Base-by-base conservation (phyloP, 2,329 filamentous ascomycete species). In the Cladosporium velox region DNA sequence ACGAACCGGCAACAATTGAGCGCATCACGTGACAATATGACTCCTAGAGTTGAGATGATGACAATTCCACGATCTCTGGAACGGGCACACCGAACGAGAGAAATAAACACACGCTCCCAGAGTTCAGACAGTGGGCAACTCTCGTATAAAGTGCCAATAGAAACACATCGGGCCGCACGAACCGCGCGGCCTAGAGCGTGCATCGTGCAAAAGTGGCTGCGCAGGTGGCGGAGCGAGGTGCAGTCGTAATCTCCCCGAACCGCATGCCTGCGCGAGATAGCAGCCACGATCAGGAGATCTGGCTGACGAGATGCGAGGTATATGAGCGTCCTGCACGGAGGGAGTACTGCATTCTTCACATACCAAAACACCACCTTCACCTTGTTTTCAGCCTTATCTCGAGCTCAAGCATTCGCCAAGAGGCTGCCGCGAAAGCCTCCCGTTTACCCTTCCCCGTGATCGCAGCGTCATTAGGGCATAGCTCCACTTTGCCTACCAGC, bases 211-310 rank as follows among this genome's bases (percentile, higher is more conserved):
- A 32, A 21, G 52, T 55, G 52, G 52, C 52, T 34, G 52, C 52
- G 52, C 52, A 55, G 18, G 52, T 55, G 52, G 52, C 52, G 52
- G 52, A 55, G 52, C 52, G 52, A 55, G 18, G 52, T 32, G 52
- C 21, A 55, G 15, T 55, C 52, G 52, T 55, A 55, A 55, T 55
- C 52, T 21, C 52, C 28, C 52, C 26, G 28, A 32, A 18, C 24
- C 26, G 49, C 49, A 12, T 52, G 49, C 15, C 49, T 52, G 49
- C 28, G 52, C 26, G 28, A n/a, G 34, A 34, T 32, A 32, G 30
- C 52, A 12, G 52, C 32, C 52, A 24, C 8, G 15, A n/a, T n/a
- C 52, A 34, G 52, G 26, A 28, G 24, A 30, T n/a, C 26, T 32
- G 28, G 30, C 28, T 6, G 4, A 30, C 6, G 15, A 24, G 24